Evolutionary conservation across 116 monocot species (phyloP), one percentile per base, ranked within the genome.

Genomic region (Dioscorea cayenensis): DNA sequence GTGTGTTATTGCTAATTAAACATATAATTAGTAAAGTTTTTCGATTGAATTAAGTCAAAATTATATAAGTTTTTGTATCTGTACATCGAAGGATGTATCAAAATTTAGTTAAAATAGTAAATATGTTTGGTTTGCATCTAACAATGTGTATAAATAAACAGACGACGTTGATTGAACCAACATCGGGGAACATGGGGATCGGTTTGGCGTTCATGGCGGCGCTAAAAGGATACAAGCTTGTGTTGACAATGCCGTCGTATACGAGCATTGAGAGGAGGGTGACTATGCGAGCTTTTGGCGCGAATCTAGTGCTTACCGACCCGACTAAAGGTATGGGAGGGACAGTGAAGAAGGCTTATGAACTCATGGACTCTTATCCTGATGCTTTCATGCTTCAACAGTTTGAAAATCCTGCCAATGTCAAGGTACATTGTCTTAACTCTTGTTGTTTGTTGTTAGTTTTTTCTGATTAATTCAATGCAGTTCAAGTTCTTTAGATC

Each of bases 171-270:
- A 92, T 96, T 35, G 96, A 96, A 73, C 96, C 96, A 7, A 96
- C 96, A 51, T 96, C 96, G 7, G 96, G 96, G 65, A 96, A 96
- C 77, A 96, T 96, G 96, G 96, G 96, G 19, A 96, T 96, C 64
- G 77, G 90, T 22, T 70, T 96, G 13, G 72, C 96, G 20, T 86
- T 85, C 71, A 83, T 92, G 84, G 81, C 90, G 10, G 90, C 96
- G 52, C 35, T 94, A 64, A 94, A 94, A 81, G 94, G 94, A 36
- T 96, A 96, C 72, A 92, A 86, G 52, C 76, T 96, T 14, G 79
- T 84, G 60, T 92, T 92, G 20, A 96, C 96, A 21, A 96, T 96
- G 96, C 96, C 96, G 10, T 96, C 96, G 20, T 96, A 96, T 71
- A 92, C 96, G 37, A 96, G 96, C 74, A 72, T 96, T 27, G 96